phyloP scores from a whole-genome alignment of 164 flowering plant genomes.

The Vitis labrusca region DNA sequence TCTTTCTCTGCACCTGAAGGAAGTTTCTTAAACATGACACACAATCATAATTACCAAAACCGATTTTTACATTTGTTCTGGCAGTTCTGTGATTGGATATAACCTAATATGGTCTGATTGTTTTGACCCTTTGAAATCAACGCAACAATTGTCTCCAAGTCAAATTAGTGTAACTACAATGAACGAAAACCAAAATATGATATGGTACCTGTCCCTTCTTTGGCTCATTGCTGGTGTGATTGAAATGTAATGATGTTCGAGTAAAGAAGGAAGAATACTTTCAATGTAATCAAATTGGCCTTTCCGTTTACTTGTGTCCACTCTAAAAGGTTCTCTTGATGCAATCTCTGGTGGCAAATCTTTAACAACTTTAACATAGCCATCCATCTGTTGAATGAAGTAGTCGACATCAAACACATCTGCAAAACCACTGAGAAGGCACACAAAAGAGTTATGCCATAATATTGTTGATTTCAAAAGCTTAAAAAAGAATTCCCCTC shows the following conservation, averaged over 20 bases:
- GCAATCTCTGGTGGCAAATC: constrained; percentile 71
- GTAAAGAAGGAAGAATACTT: constrained; percentile 77
- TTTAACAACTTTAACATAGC: constrained; percentile 66
- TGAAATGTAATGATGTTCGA: constrained; percentile 80
- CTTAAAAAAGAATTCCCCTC: no score
- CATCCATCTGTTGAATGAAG: constrained; percentile 76
- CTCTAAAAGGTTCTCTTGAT: constrained; percentile 70
- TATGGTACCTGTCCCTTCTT: constrained; percentile 82
- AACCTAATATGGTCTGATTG: no score
- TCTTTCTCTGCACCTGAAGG: neutral
- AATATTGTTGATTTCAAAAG: neutral
- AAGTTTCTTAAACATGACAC: neutral
- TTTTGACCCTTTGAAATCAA: no score
- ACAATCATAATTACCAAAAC: neutral
- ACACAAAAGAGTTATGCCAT: constrained; percentile 12
- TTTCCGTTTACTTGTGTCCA: constrained; percentile 93
- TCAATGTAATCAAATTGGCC: constrained; percentile 93
- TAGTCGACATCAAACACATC: constrained; percentile 96
- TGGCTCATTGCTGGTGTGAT: constrained; percentile 96
- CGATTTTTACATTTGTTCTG: no score
- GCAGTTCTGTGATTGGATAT: no score
- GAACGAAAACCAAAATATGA: neutral
- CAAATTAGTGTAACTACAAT: neutral
- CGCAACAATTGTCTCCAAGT: no score
- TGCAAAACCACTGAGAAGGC: constrained; percentile 82